Conservation (phyloP, 805 yeast genomes). For the Pichia phayaonensis region DNA sequence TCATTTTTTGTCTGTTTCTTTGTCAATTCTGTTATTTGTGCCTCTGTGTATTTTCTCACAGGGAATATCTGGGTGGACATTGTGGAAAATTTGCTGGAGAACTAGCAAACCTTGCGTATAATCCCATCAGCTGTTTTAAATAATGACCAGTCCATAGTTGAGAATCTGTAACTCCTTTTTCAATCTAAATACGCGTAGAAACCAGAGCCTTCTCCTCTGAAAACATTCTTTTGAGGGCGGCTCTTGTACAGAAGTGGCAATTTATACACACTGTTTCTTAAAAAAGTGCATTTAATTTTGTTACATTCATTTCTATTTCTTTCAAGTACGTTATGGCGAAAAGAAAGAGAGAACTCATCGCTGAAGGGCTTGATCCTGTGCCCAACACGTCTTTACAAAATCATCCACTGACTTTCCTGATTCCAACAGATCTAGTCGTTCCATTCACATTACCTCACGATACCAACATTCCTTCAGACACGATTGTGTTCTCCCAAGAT, state of each 20-base stretch:
- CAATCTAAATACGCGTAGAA: background rate
- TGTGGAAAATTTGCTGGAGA: background rate
- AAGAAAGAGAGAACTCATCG: background rate
- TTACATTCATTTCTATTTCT: background rate
- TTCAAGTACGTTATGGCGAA: background rate
- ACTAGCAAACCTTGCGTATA: too few species aligned
- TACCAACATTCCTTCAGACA: slow-evolving; percentile 5
- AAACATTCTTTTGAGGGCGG: background rate
- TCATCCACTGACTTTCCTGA: slow-evolving; percentile 30
- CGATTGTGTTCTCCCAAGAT: slow-evolving; percentile 6
- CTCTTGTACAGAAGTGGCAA: background rate
- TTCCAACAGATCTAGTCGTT: slow-evolving; percentile 32
- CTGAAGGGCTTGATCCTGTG: background rate
- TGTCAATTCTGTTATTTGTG: slow-evolving; percentile 4
- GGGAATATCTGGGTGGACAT: slow-evolving; percentile 18
- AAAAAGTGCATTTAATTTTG: background rate
- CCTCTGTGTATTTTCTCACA: background rate
- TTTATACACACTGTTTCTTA: background rate
- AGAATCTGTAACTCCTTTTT: background rate
- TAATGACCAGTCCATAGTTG: background rate
- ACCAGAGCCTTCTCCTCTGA: background rate
- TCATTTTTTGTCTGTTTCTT: slow-evolving; percentile 22
- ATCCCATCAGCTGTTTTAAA: too few species aligned
- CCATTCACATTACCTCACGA: slow-evolving; percentile 25
- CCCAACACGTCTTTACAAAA: slow-evolving; percentile 19